These are phyloP conservation scores for Suillus subluteus DNA, from an alignment of 768 basidiomycete species.

Conservation along the genomic window DNA sequence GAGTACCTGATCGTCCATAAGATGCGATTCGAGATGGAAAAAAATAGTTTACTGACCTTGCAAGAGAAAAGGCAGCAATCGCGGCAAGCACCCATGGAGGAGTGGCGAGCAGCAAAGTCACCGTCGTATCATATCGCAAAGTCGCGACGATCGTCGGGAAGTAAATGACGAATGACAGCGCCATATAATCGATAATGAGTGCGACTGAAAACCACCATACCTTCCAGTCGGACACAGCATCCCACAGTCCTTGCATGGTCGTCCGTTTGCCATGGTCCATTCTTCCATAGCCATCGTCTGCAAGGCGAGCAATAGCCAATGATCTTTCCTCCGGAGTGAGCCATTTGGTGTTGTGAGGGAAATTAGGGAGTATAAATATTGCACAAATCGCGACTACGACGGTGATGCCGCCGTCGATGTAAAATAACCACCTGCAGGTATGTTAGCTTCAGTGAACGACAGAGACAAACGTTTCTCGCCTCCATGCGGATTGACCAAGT, in stretches of 20 bases:
- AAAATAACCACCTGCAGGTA: slow-evolving; percentile 62
- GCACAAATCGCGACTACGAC: slow-evolving; percentile 51
- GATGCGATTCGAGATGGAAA: background rate
- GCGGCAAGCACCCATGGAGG: slow-evolving; percentile 41
- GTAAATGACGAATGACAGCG: slow-evolving; percentile 66
- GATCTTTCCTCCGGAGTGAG: slow-evolving; percentile 53
- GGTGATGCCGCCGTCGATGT: slow-evolving; percentile 60
- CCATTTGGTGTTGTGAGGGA: slow-evolving; percentile 60
- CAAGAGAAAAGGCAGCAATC: slow-evolving; percentile 32
- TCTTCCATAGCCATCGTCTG: slow-evolving; percentile 66
- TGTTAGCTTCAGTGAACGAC: background rate
- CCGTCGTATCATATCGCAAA: slow-evolving; percentile 39
- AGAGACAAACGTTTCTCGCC: slow-evolving; percentile 39
- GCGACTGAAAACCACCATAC: slow-evolving; percentile 47
- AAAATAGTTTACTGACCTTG: background rate
- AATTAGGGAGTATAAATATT: slow-evolving; percentile 69
- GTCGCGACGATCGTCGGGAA: slow-evolving; percentile 14
- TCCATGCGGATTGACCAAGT: slow-evolving; percentile 69
- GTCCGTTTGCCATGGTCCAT: slow-evolving; percentile 43
- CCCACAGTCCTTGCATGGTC: slow-evolving; percentile 44
- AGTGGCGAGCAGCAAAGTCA: slow-evolving; percentile 44
- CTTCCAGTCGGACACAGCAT: slow-evolving; percentile 72
- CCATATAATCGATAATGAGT: slow-evolving; percentile 43
- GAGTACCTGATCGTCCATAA: slow-evolving; percentile 53
- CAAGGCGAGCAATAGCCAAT: slow-evolving; percentile 58